Conservation (phyloP, 352 stramenopile genomes). For the Globisporangium apiculatum region DNA sequence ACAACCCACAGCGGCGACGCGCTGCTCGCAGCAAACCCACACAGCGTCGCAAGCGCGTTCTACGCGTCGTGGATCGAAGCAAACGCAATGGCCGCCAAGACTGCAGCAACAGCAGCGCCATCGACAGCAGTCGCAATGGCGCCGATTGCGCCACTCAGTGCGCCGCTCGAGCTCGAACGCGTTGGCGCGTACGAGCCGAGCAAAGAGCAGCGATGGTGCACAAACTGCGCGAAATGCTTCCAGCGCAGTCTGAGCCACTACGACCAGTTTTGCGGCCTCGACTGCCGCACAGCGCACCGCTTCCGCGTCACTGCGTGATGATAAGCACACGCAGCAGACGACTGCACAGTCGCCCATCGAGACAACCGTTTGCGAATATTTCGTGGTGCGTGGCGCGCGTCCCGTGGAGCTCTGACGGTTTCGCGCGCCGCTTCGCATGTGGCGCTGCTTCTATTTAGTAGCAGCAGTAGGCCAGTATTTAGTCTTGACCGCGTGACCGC, state of each 20-base stretch:
- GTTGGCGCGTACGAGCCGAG: slow-evolving; percentile 35
- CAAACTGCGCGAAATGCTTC: slow-evolving; percentile 76
- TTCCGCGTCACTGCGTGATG: slow-evolving; percentile 19
- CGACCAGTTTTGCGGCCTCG: slow-evolving; percentile 59
- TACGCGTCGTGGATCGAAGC: slow-evolving; percentile 14
- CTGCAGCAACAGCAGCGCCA: slow-evolving; percentile 12
- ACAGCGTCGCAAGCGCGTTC: slow-evolving; percentile 4
- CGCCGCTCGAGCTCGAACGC: background rate
- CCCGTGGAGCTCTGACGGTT: no score
- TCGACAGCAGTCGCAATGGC: background rate
- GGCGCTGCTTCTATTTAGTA: no score
- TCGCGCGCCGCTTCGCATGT: no score
- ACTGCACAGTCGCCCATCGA: no score
- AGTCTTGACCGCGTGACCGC: no score
- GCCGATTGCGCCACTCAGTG: no score
- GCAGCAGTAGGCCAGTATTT: no score
- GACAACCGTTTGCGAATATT: no score
- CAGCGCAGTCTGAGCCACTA: slow-evolving; percentile 58
- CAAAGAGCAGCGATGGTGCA: slow-evolving; percentile 69
- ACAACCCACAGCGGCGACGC: background rate
- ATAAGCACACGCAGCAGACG: slow-evolving; percentile 2
- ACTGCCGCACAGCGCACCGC: slow-evolving; percentile 64
- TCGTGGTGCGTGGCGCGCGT: no score
- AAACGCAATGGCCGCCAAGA: slow-evolving; percentile 12
- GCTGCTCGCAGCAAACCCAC: background rate